phyloP scores from a whole-genome alignment of 495 filamentous ascomycete species.

The Aspergillus diversus region DNA sequence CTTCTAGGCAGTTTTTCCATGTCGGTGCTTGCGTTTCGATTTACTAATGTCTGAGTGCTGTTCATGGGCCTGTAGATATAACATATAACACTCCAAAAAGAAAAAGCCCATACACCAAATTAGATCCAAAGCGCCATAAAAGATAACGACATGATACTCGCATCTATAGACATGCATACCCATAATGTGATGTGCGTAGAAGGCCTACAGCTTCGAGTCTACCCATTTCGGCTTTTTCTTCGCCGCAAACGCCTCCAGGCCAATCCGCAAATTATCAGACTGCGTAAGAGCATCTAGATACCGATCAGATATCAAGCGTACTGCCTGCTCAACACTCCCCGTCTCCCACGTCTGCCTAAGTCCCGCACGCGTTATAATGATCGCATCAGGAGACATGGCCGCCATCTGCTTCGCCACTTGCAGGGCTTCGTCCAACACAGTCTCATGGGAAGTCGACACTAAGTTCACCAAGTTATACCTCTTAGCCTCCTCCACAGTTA shows the following conservation, averaged over 20 bases:
- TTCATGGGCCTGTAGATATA: too few relatives aligned
- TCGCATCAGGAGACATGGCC: constrained; percentile 65
- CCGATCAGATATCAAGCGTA: constrained; percentile 53
- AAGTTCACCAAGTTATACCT: constrained; percentile 65
- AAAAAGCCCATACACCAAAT: too few relatives aligned
- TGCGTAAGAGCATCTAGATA: constrained; percentile 56
- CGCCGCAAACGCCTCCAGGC: constrained; percentile 73
- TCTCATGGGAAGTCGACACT: constrained; percentile 46
- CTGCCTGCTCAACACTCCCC: constrained; percentile 60
- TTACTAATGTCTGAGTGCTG: background rate
- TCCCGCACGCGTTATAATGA: constrained; percentile 66
- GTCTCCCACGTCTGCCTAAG: constrained; percentile 67
- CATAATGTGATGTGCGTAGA: too few relatives aligned
- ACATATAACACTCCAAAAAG: too few relatives aligned
- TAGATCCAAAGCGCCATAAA: too few relatives aligned
- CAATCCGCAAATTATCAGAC: constrained; percentile 76
- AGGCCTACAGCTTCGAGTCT: background rate
- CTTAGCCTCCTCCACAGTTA: constrained; percentile 57
- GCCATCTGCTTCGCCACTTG: constrained; percentile 28
- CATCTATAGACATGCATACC: too few relatives aligned
- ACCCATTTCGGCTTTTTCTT: constrained; percentile 70
- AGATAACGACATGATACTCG: too few relatives aligned
- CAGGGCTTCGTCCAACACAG: constrained; percentile 22
- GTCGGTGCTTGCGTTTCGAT: background rate
- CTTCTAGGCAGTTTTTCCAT: background rate